Conservation (phyloP, 306 rosid species). For the Trichosanthes cucumerina region DNA sequence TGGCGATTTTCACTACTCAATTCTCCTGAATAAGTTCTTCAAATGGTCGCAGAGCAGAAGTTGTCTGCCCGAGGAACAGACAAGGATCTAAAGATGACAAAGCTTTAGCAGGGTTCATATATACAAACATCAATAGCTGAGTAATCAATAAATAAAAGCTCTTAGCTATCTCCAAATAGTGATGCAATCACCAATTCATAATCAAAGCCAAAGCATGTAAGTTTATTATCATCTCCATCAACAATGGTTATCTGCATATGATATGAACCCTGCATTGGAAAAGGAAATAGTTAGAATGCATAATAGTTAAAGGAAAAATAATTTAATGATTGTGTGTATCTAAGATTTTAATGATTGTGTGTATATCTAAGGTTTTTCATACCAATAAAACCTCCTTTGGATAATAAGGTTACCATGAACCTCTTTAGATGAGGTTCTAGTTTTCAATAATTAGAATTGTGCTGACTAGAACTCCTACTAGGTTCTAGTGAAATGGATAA, state of each 20-base stretch:
- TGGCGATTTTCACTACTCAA: background rate
- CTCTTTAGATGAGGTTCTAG: background rate
- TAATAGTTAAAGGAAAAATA: background rate
- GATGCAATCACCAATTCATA: slow-evolving; percentile 58
- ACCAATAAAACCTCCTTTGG: background rate
- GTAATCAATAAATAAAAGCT: slow-evolving; percentile 1
- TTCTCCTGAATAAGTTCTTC: background rate
- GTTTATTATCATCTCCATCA: slow-evolving; percentile 39
- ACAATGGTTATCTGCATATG: slow-evolving; percentile 55
- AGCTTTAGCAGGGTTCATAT: background rate
- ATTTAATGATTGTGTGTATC: background rate
- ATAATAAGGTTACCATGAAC: background rate
- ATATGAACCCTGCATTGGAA: slow-evolving; percentile 57
- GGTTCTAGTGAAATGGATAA: background rate
- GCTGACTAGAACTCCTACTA: background rate
- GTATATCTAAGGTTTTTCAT: background rate
- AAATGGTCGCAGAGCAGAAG: background rate
- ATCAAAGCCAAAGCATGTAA: slow-evolving; percentile 59
- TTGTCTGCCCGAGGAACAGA: slow-evolving; percentile 3
- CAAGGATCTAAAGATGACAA: background rate
- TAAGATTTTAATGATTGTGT: background rate
- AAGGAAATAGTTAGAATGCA: background rate
- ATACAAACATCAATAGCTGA: slow-evolving; percentile 2
- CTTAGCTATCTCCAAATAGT: slow-evolving; percentile 55
- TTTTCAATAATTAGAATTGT: background rate